These are phyloP conservation scores for Ophiorrhiza pumila DNA, from an alignment of 257 asterid species.

Conservation along the genomic window DNA sequence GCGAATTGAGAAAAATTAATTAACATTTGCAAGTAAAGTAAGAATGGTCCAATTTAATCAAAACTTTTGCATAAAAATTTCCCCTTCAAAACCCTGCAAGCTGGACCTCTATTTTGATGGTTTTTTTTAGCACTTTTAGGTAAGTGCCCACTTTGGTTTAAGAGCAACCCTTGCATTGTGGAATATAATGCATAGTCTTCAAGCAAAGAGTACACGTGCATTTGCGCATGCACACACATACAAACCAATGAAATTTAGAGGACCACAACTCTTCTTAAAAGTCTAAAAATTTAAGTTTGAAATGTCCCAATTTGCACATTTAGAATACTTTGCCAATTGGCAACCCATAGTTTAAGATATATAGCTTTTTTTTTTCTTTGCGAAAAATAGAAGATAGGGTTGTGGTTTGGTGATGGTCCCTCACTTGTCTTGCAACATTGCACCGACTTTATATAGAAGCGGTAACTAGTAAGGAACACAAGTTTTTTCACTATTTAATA, in stretches of 20 bases:
- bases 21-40: slow-evolving; percentile 10
- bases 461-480: no score
- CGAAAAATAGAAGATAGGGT: no score
- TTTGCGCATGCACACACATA: slow-evolving; percentile 34
- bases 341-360: no score
- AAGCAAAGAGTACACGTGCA: slow-evolving; percentile 41
- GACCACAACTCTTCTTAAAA: slow-evolving; percentile 34
- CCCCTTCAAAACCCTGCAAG: slow-evolving; percentile 5
- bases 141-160: slow-evolving; percentile 27
- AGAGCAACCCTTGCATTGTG: slow-evolving; percentile 30
- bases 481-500: no score
- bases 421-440: no score
- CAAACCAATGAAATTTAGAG: slow-evolving; percentile 28
- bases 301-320: slow-evolving; percentile 19
- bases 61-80: slow-evolving; percentile 13
- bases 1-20: background rate
- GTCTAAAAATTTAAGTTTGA: slow-evolving; percentile 15
- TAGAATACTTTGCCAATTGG: slow-evolving; percentile 10
- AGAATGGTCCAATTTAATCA: slow-evolving; percentile 18
- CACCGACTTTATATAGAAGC: no score
- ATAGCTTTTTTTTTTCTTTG: no score
- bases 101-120: slow-evolving; percentile 11
- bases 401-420: no score
- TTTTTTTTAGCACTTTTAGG: slow-evolving; percentile 6
- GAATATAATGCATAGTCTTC: slow-evolving; percentile 35